Percentiles rank a stretch among this genome's conserved stretches.
Evolutionary conservation across 306 rosid genomes (phyloP).

Genomic region (Cucumis cinereus): DNA sequence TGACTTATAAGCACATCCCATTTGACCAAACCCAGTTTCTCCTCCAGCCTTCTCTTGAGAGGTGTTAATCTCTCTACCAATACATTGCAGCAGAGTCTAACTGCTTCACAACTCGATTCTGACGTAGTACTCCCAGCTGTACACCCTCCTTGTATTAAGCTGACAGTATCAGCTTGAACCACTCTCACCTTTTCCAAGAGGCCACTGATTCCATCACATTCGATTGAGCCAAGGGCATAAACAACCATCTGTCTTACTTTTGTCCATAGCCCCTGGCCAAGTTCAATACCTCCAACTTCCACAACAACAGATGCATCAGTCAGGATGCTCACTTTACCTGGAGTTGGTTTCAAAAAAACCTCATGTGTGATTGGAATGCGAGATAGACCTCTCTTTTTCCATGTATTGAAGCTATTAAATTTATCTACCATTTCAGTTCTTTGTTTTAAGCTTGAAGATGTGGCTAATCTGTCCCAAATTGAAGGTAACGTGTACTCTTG

Average conservation of each 20-base stretch:
- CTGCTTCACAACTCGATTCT: slow-evolving; percentile 85
- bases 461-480: slow-evolving; percentile 61
- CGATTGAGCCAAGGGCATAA: slow-evolving; percentile 47
- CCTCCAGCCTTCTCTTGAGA: slow-evolving; percentile 43
- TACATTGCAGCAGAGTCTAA: slow-evolving; percentile 54
- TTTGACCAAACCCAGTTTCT: slow-evolving; percentile 38
- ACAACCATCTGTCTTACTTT: slow-evolving; percentile 88
- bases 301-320: slow-evolving; percentile 60
- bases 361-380: slow-evolving; percentile 45
- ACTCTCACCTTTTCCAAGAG: slow-evolving; percentile 58
- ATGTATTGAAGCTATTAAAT: slow-evolving; percentile 49
- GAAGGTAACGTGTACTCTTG: slow-evolving; percentile 68
- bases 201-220: slow-evolving; percentile 30
- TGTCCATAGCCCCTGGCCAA: slow-evolving; percentile 98
- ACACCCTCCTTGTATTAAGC: slow-evolving; percentile 80
- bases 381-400: slow-evolving; percentile 79
- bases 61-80: slow-evolving; percentile 70
- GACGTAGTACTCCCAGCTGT: slow-evolving; percentile 92
- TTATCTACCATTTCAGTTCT: slow-evolving; percentile 40
- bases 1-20: slow-evolving; percentile 71
- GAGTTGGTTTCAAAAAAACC: slow-evolving; percentile 42
- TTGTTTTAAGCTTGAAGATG: slow-evolving; percentile 38
- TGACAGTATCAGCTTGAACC: slow-evolving; percentile 62
- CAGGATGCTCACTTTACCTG: slow-evolving; percentile 71
- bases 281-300: slow-evolving; percentile 92